Evolutionary conservation across 2,329 filamentous ascomycete species (phyloP).

Genomic region (Colletotrichum cereale): DNA sequence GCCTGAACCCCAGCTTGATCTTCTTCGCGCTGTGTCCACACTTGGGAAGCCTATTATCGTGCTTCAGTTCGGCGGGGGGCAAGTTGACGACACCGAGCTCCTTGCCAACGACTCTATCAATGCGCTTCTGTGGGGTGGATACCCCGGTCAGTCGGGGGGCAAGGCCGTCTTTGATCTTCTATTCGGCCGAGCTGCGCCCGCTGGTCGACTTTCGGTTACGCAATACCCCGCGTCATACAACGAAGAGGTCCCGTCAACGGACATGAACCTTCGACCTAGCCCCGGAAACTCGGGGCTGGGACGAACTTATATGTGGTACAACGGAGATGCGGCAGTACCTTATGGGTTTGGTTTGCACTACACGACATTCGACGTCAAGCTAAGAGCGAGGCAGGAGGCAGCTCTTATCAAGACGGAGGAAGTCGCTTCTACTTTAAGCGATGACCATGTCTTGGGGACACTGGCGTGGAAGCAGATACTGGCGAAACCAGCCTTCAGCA

Average conservation of each 20-base stretch:
- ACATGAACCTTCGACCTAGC: constrained; percentile 64
- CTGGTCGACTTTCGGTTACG: constrained; percentile 66
- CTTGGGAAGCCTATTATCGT: constrained; percentile 64
- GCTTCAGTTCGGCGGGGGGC: constrained; percentile 65
- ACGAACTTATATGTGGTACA: constrained; percentile 71
- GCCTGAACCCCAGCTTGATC: constrained; percentile 27
- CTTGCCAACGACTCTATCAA: constrained; percentile 60
- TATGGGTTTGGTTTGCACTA: constrained; percentile 71
- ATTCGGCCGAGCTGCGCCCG: constrained; percentile 62
- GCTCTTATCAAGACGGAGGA: neutral
- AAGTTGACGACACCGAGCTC: constrained; percentile 65
- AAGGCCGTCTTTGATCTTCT: constrained; percentile 66
- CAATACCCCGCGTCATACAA: constrained; percentile 67
- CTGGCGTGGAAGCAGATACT: constrained; percentile 21
- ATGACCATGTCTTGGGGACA: neutral
- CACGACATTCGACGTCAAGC: constrained; percentile 60
- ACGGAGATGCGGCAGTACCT: constrained; percentile 57
- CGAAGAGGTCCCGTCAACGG: constrained; percentile 62
- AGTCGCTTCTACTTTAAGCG: neutral
- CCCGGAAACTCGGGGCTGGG: constrained; percentile 56
- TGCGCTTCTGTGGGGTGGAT: constrained; percentile 68
- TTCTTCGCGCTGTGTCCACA: constrained; percentile 45
- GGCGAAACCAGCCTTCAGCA: constrained; percentile 42
- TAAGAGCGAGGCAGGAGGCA: neutral
- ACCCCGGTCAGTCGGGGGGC: constrained; percentile 71